Evolutionary conservation across 2,329 filamentous ascomycete genomes (phyloP).

Genomic region (Ophiosphaerella herpotricha): DNA sequence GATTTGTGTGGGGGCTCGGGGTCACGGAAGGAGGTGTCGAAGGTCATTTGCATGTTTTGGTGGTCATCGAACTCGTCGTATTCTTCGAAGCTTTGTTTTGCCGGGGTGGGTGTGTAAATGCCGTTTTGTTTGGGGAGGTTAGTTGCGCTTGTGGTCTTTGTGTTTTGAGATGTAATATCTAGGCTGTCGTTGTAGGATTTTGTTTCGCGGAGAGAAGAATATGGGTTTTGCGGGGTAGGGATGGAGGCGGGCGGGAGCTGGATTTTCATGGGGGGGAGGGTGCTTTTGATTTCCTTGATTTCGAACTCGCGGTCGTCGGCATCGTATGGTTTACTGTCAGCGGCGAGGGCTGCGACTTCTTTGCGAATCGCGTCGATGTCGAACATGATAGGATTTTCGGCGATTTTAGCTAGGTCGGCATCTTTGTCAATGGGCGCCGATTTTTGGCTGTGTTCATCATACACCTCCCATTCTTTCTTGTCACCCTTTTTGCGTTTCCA

Average conservation of each 20-base stretch:
- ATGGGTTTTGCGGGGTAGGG: slow-evolving; percentile 18
- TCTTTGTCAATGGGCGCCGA: slow-evolving; percentile 41
- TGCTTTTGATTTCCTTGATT: slow-evolving; percentile 83
- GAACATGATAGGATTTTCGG: slow-evolving; percentile 74
- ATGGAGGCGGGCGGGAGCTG: slow-evolving; percentile 41
- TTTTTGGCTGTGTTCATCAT: slow-evolving; percentile 69
- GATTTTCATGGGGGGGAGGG: slow-evolving; percentile 87
- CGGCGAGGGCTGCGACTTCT: slow-evolving; percentile 72
- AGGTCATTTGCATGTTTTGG: slow-evolving; percentile 49
- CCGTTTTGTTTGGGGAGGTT: slow-evolving; percentile 27
- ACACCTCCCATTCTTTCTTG: slow-evolving; percentile 93
- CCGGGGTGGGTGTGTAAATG: slow-evolving; percentile 11
- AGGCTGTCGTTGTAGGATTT: slow-evolving; percentile 49
- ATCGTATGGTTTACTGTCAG: slow-evolving; percentile 57
- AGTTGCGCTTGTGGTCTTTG: slow-evolving; percentile 18
- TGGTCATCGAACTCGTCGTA: slow-evolving; percentile 42
- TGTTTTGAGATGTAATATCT: slow-evolving; percentile 11
- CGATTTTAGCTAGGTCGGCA: slow-evolving; percentile 54
- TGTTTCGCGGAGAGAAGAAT: slow-evolving; percentile 43
- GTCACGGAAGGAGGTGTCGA: slow-evolving; percentile 47
- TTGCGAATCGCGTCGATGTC: slow-evolving; percentile 89
- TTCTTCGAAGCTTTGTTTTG: slow-evolving; percentile 33
- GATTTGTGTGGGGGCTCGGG: slow-evolving; percentile 19
- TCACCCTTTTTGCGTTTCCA: slow-evolving; percentile 82
- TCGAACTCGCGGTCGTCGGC: slow-evolving; percentile 50